A percentile compares a stretch with the other conserved stretches of the same genome.
Conservation (phyloP, 495 filamentous ascomycete species). For the Hypoxylon crocopeplum region DNA sequence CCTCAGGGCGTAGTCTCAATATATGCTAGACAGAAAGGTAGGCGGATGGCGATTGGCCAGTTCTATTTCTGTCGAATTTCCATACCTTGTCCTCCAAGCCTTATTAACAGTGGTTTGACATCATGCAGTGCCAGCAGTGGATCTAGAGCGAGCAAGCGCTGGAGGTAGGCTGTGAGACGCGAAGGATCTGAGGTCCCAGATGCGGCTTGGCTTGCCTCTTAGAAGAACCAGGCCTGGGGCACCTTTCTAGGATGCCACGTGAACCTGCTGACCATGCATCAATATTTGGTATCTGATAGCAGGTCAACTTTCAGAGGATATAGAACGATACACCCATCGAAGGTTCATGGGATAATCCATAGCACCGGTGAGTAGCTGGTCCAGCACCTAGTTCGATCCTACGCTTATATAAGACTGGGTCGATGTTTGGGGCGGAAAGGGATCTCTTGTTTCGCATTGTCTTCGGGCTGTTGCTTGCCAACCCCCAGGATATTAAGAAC, state of each 20-base stretch:
- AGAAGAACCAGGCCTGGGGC: neutral
- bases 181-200: conserved; percentile 17
- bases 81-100: conserved; percentile 13
- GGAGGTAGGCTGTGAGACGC: conserved; percentile 7
- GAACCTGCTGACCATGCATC: neutral
- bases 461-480: too few species aligned
- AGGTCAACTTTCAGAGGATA: too few species aligned
- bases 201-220: neutral
- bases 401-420: too few species aligned
- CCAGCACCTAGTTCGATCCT: too few species aligned
- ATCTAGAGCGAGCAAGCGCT: conserved; percentile 1
- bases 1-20: conserved; percentile 6
- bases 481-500: too few species aligned
- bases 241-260: neutral
- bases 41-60: conserved; percentile 13
- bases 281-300: neutral
- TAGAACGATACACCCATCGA: too few species aligned
- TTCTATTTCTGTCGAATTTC: conserved; percentile 32
- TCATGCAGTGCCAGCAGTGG: conserved; percentile 10
- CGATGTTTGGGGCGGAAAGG: too few species aligned
- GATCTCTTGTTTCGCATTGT: too few species aligned
- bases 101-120: neutral
- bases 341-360: too few species aligned
- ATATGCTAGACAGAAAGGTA: neutral
- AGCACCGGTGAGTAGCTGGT: too few species aligned